A percentile compares a stretch with the other conserved stretches of the same genome.
These are phyloP conservation scores for Coemansia sp. DNA, from an alignment of 192 early-diverging fungal species.

Conservation along the genomic window DNA sequence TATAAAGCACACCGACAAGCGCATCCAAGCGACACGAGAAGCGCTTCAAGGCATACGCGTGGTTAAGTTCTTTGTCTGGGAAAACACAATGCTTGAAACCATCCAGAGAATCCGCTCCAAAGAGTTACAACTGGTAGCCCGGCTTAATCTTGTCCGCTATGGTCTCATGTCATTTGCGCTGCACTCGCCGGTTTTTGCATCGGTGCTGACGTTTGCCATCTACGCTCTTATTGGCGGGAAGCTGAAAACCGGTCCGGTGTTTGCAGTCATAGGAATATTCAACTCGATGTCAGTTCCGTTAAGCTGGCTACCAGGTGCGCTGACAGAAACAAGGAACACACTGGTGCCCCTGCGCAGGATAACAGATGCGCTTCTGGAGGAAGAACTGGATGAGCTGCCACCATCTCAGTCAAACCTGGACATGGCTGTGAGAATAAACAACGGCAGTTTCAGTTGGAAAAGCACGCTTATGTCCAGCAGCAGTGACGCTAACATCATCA, in stretches of 20 bases:
- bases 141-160: conserved; percentile 38
- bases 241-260: conserved; percentile 37
- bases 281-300: conserved; percentile 46
- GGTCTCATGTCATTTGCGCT: conserved; percentile 43
- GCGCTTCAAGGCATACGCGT: conserved; percentile 64
- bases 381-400: conserved; percentile 22
- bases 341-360: conserved; percentile 39
- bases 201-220: conserved; percentile 40
- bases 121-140: conserved; percentile 33
- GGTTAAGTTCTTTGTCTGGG: conserved; percentile 73
- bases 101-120: conserved; percentile 34
- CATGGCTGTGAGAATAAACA: conserved; percentile 21
- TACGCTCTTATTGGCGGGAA: conserved; percentile 23
- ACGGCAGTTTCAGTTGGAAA: conserved; percentile 37
- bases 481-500: neutral
- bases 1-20: conserved; percentile 42
- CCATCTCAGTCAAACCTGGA: conserved; percentile 10
- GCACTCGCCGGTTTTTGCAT: conserved; percentile 44
- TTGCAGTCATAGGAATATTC: conserved; percentile 53
- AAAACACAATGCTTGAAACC: conserved; percentile 29
- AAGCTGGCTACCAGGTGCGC: conserved; percentile 44
- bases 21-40: conserved; percentile 47
- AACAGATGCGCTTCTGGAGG: conserved; percentile 31
- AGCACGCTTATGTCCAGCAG: neutral
- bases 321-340: conserved; percentile 45